Evolutionary conservation across 2,329 filamentous ascomycete genomes (phyloP), one percentile per base, ranked within the genome.

Genomic region (Penicillium verrucosum): DNA sequence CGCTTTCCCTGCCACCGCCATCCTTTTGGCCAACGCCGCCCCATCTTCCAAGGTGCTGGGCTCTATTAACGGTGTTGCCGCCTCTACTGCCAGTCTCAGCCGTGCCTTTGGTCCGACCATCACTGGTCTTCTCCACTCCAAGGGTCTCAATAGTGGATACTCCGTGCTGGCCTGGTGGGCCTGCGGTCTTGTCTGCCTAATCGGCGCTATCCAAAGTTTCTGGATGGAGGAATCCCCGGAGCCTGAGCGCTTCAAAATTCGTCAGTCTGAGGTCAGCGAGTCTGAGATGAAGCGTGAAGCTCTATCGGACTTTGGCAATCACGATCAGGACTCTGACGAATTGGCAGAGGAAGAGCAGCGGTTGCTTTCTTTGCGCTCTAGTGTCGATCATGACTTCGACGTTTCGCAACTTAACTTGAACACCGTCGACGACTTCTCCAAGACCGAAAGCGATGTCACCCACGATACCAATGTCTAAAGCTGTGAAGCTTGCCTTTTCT

Each of bases 101-200:
- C 85, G 94, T 53, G 92, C 92, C 0, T 88, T 97, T 60, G 93
- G 93, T 0, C 94, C 94, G 2, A 92, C 90, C 0, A 78, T 97
- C 3, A 95, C 92, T 3, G 94, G 94, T 1, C 78, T 92, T 29
- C 81, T 97, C 25, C 95, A 96, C 74, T 85, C 91, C 5, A 79
- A 88, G 51, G 94, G 94, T 49, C 82, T 95, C 36, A 82, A 86
- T 62, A 82, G 87, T 7, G 92, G 92, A 36, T 93, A 91, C 71
- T 93, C 92, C 5, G 92, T 92, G 21, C 80, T 97, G 34, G 89
- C 92, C 0, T 99, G 94, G 93, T 99, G 94, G 94, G 87, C 86
- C 60, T 92, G 88, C 62, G 90, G 89, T 9, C 67, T 89, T 4
- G 85, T 97, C 32, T 90, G 91, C 34, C 75, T 90, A 11, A 73